phyloP scores from a whole-genome alignment of 176 grass and related monocot species.

The Rhynchospora breviuscula region DNA sequence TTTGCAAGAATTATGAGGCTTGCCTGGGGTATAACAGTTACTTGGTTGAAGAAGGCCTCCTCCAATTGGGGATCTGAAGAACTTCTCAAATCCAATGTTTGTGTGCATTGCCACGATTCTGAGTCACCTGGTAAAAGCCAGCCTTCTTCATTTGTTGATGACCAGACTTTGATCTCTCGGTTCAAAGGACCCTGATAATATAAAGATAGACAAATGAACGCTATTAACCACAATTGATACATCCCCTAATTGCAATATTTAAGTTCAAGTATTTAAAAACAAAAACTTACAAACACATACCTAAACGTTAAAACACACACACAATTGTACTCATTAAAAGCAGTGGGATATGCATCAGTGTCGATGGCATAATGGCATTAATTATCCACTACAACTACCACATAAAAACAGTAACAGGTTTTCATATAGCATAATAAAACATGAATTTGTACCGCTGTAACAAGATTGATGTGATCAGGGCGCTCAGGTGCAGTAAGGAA shows the following conservation, averaged over 20 bases:
- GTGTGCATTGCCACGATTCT: slow-evolving; percentile 83
- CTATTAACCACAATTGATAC: background rate
- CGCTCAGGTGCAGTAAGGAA: slow-evolving; percentile 72
- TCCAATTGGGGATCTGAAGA: slow-evolving; percentile 55
- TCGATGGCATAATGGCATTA: background rate
- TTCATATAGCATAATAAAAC: background rate
- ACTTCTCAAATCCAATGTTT: slow-evolving; percentile 73
- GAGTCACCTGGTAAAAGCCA: slow-evolving; percentile 69
- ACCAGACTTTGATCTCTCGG: slow-evolving; percentile 92
- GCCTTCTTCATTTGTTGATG: slow-evolving; percentile 65
- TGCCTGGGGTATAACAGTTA: slow-evolving; percentile 75
- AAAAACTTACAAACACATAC: background rate
- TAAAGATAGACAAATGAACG: background rate
- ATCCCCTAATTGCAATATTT: background rate
- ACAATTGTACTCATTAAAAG: background rate
- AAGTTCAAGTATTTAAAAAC: background rate
- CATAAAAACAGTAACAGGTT: background rate
- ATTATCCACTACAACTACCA: background rate
- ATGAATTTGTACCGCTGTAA: slow-evolving; percentile 74
- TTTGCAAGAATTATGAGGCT: slow-evolving; percentile 93
- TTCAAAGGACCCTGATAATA: slow-evolving; percentile 62
- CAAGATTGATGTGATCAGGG: slow-evolving; percentile 89
- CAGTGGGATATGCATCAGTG: background rate
- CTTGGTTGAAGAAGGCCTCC: slow-evolving; percentile 98
- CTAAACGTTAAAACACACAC: background rate